Evolutionary conservation across 1,284 basidiomycete species (phyloP).

Genomic region (Pseudozyma tsukubaensis): DNA sequence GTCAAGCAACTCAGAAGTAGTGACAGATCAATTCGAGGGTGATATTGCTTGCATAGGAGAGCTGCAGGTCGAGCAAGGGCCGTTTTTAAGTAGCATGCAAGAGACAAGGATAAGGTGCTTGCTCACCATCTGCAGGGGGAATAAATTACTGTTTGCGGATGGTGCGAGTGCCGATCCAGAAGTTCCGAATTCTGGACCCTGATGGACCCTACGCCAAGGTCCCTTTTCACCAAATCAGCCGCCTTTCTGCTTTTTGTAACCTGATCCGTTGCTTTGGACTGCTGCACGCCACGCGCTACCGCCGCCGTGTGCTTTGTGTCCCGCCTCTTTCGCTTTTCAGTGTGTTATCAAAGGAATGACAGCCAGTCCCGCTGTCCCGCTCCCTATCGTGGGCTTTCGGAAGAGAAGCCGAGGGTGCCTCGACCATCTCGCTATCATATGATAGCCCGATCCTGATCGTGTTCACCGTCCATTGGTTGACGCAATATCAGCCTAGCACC

Average conservation of each 20-base stretch:
- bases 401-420: no score
- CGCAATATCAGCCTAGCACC: no score
- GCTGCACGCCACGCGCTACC: not conserved
- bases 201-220: not conserved
- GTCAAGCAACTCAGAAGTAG: no score
- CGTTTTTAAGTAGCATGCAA: no score
- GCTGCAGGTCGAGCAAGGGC: no score
- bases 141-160: not conserved
- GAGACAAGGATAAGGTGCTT: no score
- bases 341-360: not conserved
- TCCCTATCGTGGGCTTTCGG: not conserved
- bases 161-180: slow-evolving; percentile 20
- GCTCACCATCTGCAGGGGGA: not conserved
- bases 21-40: no score
- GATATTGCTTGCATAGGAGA: no score
- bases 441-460: no score
- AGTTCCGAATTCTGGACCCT: slow-evolving; percentile 20
- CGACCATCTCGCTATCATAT: no score
- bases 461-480: no score
- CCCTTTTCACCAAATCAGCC: not conserved
- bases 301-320: not conserved
- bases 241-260: not conserved
- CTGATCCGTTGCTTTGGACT: not conserved
- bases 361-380: not conserved
- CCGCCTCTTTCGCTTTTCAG: not conserved